Percentiles rank a stretch among this genome's conserved stretches.
Conservation (phyloP, 495 filamentous ascomycete species). For the Penicillium riverlandense region DNA sequence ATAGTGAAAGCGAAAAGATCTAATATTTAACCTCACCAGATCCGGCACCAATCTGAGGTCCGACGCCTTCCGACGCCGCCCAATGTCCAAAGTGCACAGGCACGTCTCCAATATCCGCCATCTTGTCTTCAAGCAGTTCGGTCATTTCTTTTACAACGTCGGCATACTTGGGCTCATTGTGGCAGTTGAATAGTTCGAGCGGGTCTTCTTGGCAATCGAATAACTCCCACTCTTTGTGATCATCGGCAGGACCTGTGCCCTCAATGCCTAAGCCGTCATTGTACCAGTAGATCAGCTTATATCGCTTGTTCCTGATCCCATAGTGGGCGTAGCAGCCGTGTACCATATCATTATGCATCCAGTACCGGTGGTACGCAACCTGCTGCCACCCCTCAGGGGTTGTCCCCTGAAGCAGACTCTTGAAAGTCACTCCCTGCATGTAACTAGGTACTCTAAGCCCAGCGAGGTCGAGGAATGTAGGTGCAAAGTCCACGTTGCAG, state of each 20-base stretch:
- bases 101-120: conserved; percentile 36
- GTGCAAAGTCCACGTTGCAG: conserved; percentile 39
- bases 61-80: too few species aligned
- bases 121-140: conserved; percentile 28
- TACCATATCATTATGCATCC: conserved; percentile 38
- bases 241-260: conserved; percentile 24
- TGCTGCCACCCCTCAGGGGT: conserved; percentile 33
- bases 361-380: conserved; percentile 39
- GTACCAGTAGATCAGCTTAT: conserved; percentile 44
- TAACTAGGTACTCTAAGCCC: conserved; percentile 24
- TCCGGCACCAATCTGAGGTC: too few species aligned
- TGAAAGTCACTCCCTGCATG: conserved; percentile 37
- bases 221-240: conserved; percentile 36
- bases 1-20: too few species aligned
- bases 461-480: conserved; percentile 33
- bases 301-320: conserved; percentile 32
- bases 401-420: conserved; percentile 14
- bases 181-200: conserved; percentile 37
- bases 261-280: conserved; percentile 31
- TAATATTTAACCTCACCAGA: too few species aligned
- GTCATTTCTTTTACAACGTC: conserved; percentile 29
- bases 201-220: conserved; percentile 38
- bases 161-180: conserved; percentile 21
- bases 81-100: conserved; percentile 15
- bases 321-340: conserved; percentile 37